Conservation (phyloP, 2,329 filamentous ascomycete species). For the Aspergillus amoenus region DNA sequence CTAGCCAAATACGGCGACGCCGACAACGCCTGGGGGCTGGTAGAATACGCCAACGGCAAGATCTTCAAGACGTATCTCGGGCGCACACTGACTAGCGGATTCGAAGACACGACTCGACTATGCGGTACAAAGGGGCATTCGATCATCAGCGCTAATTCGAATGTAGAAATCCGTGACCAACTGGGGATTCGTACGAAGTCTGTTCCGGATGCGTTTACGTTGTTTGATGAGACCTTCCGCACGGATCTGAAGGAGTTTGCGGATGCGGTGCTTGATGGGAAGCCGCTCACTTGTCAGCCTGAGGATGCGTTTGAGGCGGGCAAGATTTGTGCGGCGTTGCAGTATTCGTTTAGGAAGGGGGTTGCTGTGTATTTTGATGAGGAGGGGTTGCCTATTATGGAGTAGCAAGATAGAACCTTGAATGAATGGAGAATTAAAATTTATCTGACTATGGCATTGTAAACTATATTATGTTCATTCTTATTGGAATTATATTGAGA, state of each 20-base stretch:
- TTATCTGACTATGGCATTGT: no score
- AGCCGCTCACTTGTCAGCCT: conserved; percentile 3
- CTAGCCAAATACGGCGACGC: conserved; percentile 7
- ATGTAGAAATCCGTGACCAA: not conserved
- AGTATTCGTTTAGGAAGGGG: conserved; percentile 6
- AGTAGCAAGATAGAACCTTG: not conserved
- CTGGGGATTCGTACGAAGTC: not conserved
- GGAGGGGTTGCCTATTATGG: conserved; percentile 6
- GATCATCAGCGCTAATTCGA: no score
- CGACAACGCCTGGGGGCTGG: conserved; percentile 31
- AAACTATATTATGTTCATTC: no score
- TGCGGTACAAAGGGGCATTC: conserved; percentile 19
- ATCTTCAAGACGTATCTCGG: conserved; percentile 35
- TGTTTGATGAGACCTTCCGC: conserved; percentile 7
- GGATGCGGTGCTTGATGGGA: conserved; percentile 4
- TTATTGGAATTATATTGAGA: no score
- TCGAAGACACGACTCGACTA: conserved; percentile 33
- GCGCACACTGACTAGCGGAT: conserved; percentile 38
- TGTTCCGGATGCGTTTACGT: conserved; percentile 6
- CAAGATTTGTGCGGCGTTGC: conserved; percentile 6
- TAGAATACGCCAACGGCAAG: conserved; percentile 41
- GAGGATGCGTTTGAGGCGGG: conserved; percentile 11
- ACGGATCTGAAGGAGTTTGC: conserved; percentile 8
- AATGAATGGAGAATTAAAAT: no score
- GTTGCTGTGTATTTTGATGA: conserved; percentile 13